Evolutionary conservation across 1,284 basidiomycete species (phyloP).

Genomic region (Meira nashicola): DNA sequence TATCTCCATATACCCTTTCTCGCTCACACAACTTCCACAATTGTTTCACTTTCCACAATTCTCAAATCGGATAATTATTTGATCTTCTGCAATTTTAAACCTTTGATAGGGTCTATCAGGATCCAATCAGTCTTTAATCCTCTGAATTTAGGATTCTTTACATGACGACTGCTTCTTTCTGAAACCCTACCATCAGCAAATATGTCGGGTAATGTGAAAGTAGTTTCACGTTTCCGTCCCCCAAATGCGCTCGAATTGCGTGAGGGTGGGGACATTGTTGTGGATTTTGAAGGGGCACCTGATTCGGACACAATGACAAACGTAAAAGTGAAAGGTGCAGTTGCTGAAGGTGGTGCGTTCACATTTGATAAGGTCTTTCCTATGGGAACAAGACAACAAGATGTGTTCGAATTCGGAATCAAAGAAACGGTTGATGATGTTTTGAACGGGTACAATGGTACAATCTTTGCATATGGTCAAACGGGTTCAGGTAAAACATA

Average conservation of each 20-base stretch:
- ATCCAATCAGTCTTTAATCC: not conserved
- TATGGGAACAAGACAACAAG: conserved; percentile 81
- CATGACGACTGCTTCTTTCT: not conserved
- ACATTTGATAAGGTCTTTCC: conserved; percentile 96
- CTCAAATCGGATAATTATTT: not conserved
- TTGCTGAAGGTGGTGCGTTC: conserved; percentile 71
- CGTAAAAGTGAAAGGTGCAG: conserved; percentile 60
- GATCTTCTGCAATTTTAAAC: no score
- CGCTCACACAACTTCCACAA: not conserved
- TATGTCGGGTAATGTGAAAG: conserved; percentile 50
- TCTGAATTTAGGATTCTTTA: not conserved
- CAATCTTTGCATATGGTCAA: conserved; percentile 89
- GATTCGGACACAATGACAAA: conserved; percentile 70
- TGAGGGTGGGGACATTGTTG: conserved; percentile 82
- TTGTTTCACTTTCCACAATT: not conserved
- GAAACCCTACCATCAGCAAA: not conserved
- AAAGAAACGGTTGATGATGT: conserved; percentile 81
- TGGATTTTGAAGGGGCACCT: conserved; percentile 64
- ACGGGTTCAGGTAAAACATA: conserved; percentile 66
- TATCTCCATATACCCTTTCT: not conserved
- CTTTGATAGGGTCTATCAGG: no score
- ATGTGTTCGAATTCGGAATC: conserved; percentile 98
- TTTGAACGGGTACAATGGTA: conserved; percentile 93
- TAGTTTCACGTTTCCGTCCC: conserved; percentile 68
- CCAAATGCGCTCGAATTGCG: conserved; percentile 85